phyloP scores from a whole-genome alignment of 495 filamentous ascomycete genomes.

The Hapsidospora chrysogenum region DNA sequence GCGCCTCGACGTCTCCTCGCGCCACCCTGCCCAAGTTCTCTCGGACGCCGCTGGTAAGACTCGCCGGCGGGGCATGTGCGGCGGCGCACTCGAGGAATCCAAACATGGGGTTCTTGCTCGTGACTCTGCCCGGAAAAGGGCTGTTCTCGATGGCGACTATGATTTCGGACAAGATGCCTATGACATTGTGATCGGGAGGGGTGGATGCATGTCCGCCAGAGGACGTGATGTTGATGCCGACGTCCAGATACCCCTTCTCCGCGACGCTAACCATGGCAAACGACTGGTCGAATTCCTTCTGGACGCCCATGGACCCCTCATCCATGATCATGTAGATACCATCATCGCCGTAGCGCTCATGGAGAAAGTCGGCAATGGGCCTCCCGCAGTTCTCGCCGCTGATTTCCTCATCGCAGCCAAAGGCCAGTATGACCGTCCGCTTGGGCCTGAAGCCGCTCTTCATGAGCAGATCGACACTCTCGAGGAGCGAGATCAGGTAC shows the following conservation, averaged over 20 bases:
- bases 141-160: slow-evolving; percentile 46
- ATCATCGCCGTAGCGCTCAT: slow-evolving; percentile 42
- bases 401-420: slow-evolving; percentile 62
- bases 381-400: slow-evolving; percentile 43
- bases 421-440: slow-evolving; percentile 47
- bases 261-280: slow-evolving; percentile 50
- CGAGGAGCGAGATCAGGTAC: slow-evolving; percentile 47
- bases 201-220: slow-evolving; percentile 53
- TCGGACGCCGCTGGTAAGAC: slow-evolving; percentile 27
- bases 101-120: slow-evolving; percentile 41
- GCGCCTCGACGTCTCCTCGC: slow-evolving; percentile 19
- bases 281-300: slow-evolving; percentile 26
- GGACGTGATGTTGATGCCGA: slow-evolving; percentile 42
- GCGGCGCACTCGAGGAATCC: slow-evolving; percentile 41
- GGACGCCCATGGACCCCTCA: slow-evolving; percentile 40
- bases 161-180: slow-evolving; percentile 52
- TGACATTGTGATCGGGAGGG: slow-evolving; percentile 50
- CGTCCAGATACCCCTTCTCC: slow-evolving; percentile 51
- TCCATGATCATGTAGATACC: slow-evolving; percentile 52
- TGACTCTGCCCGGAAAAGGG: slow-evolving; percentile 40
- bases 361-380: slow-evolving; percentile 31
- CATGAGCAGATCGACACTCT: slow-evolving; percentile 46
- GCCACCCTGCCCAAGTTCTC: slow-evolving; percentile 12
- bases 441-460: slow-evolving; percentile 39
- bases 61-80: slow-evolving; percentile 28